Percentiles rank a stretch among this genome's conserved stretches.
These are phyloP conservation scores for Colletotrichum incanum DNA, from an alignment of 2,329 filamentous ascomycete species.

Conservation along the genomic window DNA sequence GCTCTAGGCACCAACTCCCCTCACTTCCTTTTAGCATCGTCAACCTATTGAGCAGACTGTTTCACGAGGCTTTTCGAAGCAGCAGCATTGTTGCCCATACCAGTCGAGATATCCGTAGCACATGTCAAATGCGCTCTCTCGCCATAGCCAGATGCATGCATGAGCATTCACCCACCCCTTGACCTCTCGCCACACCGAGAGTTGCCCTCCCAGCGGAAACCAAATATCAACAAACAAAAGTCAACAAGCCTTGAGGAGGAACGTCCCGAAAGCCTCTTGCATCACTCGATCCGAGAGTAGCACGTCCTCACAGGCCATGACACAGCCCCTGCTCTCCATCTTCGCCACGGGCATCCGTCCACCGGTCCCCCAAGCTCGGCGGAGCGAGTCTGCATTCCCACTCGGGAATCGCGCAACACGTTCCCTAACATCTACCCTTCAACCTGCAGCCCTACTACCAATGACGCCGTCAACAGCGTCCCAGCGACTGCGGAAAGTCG, in stretches of 20 bases:
- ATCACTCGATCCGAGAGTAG: constrained; percentile 22
- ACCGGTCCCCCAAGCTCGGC: not conserved
- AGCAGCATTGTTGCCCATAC: not conserved
- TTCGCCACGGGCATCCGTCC: not conserved
- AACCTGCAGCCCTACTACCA: constrained; percentile 12
- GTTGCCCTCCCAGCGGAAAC: not conserved
- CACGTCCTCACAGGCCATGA: not conserved
- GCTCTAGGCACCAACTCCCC: not conserved
- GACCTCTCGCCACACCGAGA: not conserved
- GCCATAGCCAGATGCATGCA: not conserved
- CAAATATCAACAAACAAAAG: not conserved
- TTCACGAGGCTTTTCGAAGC: not conserved
- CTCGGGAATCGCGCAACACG: not conserved
- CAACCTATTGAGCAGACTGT: not conserved
- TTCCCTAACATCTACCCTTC: constrained; percentile 10
- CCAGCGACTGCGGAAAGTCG: not conserved
- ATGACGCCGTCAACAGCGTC: constrained; percentile 13
- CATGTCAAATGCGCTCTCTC: not conserved
- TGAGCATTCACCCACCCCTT: not conserved
- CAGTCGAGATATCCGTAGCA: not conserved
- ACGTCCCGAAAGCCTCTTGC: constrained; percentile 24
- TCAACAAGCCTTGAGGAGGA: not conserved
- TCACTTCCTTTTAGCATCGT: not conserved
- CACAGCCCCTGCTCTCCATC: not conserved
- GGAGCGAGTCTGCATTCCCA: not conserved